Percentiles rank a stretch among this genome's conserved stretches.
Evolutionary conservation across 1,139 yeast species (phyloP).

Genomic region (Pichia sp.): DNA sequence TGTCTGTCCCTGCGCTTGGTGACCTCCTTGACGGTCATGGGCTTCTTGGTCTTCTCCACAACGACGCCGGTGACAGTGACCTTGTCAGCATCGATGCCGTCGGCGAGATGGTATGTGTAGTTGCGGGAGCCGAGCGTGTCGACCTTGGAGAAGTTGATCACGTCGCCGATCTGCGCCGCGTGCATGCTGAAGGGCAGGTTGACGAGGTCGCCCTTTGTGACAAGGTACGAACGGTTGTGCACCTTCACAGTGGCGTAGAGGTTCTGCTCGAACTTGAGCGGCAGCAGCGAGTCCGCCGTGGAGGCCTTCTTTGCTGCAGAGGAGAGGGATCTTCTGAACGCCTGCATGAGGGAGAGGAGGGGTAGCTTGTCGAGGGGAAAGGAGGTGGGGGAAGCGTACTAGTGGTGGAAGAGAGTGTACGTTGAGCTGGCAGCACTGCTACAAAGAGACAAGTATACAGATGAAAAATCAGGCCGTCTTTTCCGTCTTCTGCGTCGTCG

Average conservation of each 20-base stretch:
- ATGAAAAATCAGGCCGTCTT: constrained; percentile 6
- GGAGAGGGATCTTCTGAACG: constrained; percentile 12
- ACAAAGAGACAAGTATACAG: too few species aligned
- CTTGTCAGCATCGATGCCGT: constrained; percentile 49
- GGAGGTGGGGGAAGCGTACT: too few species aligned
- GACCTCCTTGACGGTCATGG: constrained; percentile 62
- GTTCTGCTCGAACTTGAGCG: constrained; percentile 58
- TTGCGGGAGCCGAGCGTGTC: constrained; percentile 82
- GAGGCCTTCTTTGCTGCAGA: constrained; percentile 2
- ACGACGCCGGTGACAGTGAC: constrained; percentile 72
- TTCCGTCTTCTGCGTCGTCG: constrained; percentile 21
- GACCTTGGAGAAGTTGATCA: constrained; percentile 66
- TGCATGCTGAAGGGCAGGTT: constrained; percentile 73
- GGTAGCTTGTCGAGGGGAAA: too few species aligned
- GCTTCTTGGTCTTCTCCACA: constrained; percentile 81
- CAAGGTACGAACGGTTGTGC: constrained; percentile 81
- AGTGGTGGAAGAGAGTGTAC: too few species aligned
- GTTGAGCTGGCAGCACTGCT: too few species aligned
- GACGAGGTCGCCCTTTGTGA: constrained; percentile 85
- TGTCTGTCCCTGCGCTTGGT: constrained; percentile 83
- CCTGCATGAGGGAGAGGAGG: too few species aligned
- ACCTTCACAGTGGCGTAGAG: constrained; percentile 80
- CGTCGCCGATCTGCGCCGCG: constrained; percentile 77
- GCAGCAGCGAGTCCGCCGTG: constrained; percentile 10
- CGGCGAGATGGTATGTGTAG: constrained; percentile 55